These are phyloP conservation scores for Croton setiger DNA, from an alignment of 441 rosid species.

Conservation along the genomic window DNA sequence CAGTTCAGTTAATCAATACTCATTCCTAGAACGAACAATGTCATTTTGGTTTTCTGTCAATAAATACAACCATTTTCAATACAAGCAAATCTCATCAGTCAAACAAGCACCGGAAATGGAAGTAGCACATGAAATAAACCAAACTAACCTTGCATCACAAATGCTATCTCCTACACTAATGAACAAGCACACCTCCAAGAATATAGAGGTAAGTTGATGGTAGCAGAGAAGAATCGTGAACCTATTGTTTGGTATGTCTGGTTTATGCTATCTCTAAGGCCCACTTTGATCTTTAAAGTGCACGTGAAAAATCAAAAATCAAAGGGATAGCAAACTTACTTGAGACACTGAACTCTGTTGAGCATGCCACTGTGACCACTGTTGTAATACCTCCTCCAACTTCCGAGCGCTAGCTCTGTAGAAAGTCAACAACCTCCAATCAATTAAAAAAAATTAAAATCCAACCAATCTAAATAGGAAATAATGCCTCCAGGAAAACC, in stretches of 20 bases:
- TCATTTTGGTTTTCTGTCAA: background rate
- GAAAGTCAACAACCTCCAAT: constrained; percentile 17
- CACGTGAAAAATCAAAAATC: background rate
- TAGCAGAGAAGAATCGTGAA: background rate
- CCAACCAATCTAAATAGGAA: constrained; percentile 9
- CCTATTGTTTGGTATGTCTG: background rate
- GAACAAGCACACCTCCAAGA: background rate
- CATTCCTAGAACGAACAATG: background rate
- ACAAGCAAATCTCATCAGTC: background rate
- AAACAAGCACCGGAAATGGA: background rate
- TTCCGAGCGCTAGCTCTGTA: constrained; percentile 82
- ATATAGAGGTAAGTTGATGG: background rate
- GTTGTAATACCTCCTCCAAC: constrained; percentile 71
- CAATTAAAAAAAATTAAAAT: constrained; percentile 17
- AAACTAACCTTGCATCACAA: background rate
- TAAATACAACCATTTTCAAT: background rate
- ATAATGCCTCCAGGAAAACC: background rate
- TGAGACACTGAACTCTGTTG: constrained; percentile 44
- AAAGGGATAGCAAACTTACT: constrained; percentile 35
- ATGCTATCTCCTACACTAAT: background rate
- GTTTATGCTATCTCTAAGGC: background rate
- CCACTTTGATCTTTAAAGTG: background rate
- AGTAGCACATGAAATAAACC: background rate
- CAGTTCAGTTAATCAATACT: background rate
- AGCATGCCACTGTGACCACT: constrained; percentile 97